phyloP scores from a whole-genome alignment of 2,329 filamentous ascomycete species.

The Diplodia sapinea region DNA sequence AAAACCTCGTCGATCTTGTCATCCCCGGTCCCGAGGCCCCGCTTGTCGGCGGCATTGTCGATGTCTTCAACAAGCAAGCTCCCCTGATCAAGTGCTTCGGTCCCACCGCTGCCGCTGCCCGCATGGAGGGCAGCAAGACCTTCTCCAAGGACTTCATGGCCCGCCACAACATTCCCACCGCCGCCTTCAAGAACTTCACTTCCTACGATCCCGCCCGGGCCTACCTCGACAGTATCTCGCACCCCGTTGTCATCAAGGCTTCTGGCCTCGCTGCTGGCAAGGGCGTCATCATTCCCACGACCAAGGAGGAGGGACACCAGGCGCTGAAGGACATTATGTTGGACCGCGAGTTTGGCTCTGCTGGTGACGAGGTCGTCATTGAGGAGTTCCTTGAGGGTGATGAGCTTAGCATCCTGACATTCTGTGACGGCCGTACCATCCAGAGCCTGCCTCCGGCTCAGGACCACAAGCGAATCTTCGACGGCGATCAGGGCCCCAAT shows the following conservation, averaged over 20 bases:
- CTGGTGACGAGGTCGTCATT: constrained; percentile 90
- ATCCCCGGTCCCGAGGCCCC: constrained; percentile 92
- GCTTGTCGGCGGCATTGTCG: constrained; percentile 88
- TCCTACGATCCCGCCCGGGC: constrained; percentile 73
- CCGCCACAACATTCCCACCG: constrained; percentile 86
- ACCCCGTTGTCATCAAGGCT: constrained; percentile 80
- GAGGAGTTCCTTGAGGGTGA: constrained; percentile 93
- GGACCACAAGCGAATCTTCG: constrained; percentile 94
- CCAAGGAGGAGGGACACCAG: constrained; percentile 79
- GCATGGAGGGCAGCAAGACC: constrained; percentile 94
- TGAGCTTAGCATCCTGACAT: constrained; percentile 88
- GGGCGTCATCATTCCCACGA: constrained; percentile 86
- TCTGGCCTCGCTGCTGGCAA: constrained; percentile 92
- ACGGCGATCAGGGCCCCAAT: constrained; percentile 89
- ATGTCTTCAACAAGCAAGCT: constrained; percentile 71
- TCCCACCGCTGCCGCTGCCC: constrained; percentile 80
- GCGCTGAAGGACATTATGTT: constrained; percentile 92
- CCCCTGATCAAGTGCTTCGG: constrained; percentile 78
- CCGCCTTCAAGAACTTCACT: constrained; percentile 86
- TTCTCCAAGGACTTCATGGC: constrained; percentile 99
- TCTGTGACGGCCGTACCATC: constrained; percentile 87
- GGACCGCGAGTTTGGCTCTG: constrained; percentile 81
- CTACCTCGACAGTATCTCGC: constrained; percentile 63
- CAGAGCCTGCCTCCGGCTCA: constrained; percentile 86
- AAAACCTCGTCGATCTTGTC: constrained; percentile 77